Percentiles rank a stretch among this genome's conserved stretches.
phyloP scores from a whole-genome alignment of 2,329 filamentous ascomycete species.

The Lachnellula suecica region DNA sequence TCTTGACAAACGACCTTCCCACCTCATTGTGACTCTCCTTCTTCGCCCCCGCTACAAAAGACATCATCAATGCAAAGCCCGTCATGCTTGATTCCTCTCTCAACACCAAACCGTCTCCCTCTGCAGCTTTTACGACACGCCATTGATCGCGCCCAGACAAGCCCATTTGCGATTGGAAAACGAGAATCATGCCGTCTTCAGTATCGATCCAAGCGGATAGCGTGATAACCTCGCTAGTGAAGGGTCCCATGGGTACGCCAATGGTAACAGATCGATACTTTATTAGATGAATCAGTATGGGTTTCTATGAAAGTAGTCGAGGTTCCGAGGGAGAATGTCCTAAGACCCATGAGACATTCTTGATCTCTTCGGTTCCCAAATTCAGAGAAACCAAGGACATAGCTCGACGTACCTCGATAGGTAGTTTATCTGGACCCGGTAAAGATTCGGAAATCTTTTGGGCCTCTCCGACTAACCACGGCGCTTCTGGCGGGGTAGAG shows the following conservation, averaged over 20 bases:
- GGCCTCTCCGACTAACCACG: constrained; percentile 5
- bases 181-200: constrained; percentile 8
- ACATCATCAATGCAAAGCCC: constrained; percentile 7
- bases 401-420: no score
- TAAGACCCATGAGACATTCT: no score
- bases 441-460: no score
- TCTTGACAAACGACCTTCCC: constrained; percentile 3
- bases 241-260: constrained; percentile 5
- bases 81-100: constrained; percentile 8
- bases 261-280: constrained; percentile 10
- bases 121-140: constrained; percentile 1
- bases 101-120: constrained; percentile 6
- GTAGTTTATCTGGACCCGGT: no score
- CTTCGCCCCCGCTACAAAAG: constrained; percentile 9
- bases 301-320: not conserved
- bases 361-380: no score
- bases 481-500: not conserved
- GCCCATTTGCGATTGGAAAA: constrained; percentile 12
- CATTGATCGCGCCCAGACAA: constrained; percentile 8
- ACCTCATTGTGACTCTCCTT: constrained; percentile 7
- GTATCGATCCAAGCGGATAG: constrained; percentile 7
- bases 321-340: no score
- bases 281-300: no score
- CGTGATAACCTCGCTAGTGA: constrained; percentile 4
- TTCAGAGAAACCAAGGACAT: no score